Percentiles rank a stretch among this genome's conserved stretches.
Evolutionary conservation across 192 early-diverging fungal genomes (phyloP).

Genomic region (Neocallimastix lanati): DNA sequence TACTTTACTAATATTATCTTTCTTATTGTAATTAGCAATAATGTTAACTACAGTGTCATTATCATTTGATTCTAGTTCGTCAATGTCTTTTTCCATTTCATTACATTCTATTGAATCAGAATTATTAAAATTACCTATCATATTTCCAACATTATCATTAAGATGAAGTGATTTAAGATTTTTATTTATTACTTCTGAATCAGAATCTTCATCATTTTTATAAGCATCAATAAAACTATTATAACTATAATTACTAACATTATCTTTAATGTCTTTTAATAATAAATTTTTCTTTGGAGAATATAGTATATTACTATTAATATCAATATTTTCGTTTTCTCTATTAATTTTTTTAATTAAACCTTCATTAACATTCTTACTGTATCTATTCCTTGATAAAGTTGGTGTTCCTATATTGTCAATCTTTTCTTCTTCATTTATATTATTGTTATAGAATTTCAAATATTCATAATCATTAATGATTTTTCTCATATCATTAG

Average conservation of each 20-base stretch:
- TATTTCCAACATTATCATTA: neutral
- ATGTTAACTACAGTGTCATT: neutral
- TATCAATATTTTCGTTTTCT: too few species aligned
- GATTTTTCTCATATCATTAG: too few species aligned
- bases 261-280: neutral
- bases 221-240: neutral
- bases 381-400: neutral
- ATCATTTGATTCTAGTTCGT: neutral
- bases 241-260: neutral
- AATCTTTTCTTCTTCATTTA: too few species aligned
- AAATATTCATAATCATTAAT: too few species aligned
- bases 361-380: neutral
- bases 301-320: neutral
- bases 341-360: neutral
- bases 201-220: neutral
- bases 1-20: neutral
- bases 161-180: neutral
- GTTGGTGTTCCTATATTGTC: neutral
- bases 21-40: neutral
- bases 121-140: neutral
- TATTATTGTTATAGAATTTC: neutral
- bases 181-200: neutral
- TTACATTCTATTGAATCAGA: neutral
- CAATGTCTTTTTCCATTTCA: neutral
- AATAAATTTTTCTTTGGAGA: neutral